A percentile compares a stretch with the other conserved stretches of the same genome.
Conservation (phyloP, 2,329 filamentous ascomycete genomes). For the Fusarium armeniacum region DNA sequence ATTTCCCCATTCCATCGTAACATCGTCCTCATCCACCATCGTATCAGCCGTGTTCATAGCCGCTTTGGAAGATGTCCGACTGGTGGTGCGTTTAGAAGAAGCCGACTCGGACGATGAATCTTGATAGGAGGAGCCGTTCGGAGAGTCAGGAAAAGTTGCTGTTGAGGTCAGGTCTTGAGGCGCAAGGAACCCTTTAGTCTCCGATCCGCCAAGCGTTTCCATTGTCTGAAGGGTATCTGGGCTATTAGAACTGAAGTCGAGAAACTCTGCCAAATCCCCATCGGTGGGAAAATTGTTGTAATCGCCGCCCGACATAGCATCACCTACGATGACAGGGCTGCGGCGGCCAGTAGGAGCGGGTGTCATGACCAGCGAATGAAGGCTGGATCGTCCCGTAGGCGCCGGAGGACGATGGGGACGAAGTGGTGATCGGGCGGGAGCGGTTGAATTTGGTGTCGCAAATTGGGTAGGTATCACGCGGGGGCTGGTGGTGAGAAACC, state of each 20-base stretch:
- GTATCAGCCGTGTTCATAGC: conserved; percentile 58
- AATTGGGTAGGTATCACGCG: conserved; percentile 45
- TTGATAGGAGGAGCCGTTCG: conserved; percentile 60
- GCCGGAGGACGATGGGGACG: conserved; percentile 15
- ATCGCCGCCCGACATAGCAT: conserved; percentile 56
- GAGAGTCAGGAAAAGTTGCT: conserved; percentile 59
- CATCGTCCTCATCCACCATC: conserved; percentile 60
- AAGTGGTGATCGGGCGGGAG: conserved; percentile 24
- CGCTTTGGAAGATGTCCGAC: conserved; percentile 62
- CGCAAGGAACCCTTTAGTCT: conserved; percentile 53
- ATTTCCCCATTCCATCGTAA: conserved; percentile 61
- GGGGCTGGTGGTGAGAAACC: conserved; percentile 31
- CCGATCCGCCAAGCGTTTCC: conserved; percentile 50
- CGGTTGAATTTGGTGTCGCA: conserved; percentile 47
- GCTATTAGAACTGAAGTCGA: conserved; percentile 55
- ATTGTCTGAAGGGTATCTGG: conserved; percentile 56
- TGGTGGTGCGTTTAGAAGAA: conserved; percentile 62
- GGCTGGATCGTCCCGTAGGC: conserved; percentile 41
- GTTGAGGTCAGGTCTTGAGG: conserved; percentile 55
- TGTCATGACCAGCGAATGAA: conserved; percentile 55
- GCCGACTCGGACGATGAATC: conserved; percentile 68
- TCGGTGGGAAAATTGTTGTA: conserved; percentile 56
- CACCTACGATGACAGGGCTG: conserved; percentile 58
- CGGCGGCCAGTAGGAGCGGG: conserved; percentile 52
- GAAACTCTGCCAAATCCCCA: conserved; percentile 54